phyloP scores from a whole-genome alignment of 192 early-diverging fungal genomes.

The Entrophospora sp. region DNA sequence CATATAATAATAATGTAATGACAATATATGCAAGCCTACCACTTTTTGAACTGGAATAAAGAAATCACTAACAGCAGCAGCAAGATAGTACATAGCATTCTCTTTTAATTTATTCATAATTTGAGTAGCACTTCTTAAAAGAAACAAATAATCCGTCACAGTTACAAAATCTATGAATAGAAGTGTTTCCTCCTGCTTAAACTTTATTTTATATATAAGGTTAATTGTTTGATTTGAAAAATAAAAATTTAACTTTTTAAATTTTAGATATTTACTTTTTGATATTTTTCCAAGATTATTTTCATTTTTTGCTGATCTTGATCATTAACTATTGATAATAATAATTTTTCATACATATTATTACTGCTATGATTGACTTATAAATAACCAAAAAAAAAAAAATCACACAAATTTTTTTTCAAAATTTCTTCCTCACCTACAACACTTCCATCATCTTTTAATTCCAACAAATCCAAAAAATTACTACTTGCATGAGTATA shows the following conservation, averaged over 20 bases:
- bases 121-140: constrained; percentile 65
- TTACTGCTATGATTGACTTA: too few relatives aligned
- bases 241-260: constrained; percentile 10
- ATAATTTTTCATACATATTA: too few relatives aligned
- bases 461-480: constrained; percentile 76
- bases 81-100: constrained; percentile 88
- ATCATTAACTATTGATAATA: constrained; percentile 45
- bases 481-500: constrained; percentile 71
- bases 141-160: constrained; percentile 85
- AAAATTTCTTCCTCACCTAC: constrained; percentile 33
- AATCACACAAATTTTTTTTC: too few relatives aligned
- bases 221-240: too few relatives aligned
- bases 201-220: constrained; percentile 30
- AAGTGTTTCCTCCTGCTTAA: constrained; percentile 52
- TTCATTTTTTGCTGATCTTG: constrained; percentile 63
- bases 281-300: constrained; percentile 53
- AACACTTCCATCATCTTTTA: constrained; percentile 48
- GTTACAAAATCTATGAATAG: constrained; percentile 84
- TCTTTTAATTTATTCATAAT: constrained; percentile 57
- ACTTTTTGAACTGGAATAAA: constrained; percentile 91
- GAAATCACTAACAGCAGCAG: constrained; percentile 97
- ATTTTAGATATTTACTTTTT: constrained; percentile 33
- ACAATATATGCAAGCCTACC: constrained; percentile 37
- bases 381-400: too few relatives aligned
- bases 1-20: background rate